These are phyloP conservation scores for Saccharomycopsis schoenii DNA, from an alignment of 805 yeast genomes.

Conservation along the genomic window DNA sequence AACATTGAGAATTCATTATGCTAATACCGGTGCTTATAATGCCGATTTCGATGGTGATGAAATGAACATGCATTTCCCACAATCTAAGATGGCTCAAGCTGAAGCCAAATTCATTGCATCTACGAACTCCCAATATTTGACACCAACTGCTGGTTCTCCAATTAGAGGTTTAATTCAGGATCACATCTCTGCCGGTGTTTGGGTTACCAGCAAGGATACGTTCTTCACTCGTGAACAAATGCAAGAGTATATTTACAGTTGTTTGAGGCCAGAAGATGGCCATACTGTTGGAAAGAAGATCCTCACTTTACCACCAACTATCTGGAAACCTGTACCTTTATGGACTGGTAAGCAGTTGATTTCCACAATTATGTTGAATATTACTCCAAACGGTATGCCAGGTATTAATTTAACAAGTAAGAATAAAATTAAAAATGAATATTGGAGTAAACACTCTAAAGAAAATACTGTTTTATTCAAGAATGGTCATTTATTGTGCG, in stretches of 20 bases:
- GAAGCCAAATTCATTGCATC: slow-evolving; percentile 93
- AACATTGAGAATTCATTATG: slow-evolving; percentile 92
- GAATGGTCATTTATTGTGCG: slow-evolving; percentile 81
- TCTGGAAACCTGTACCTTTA: slow-evolving; percentile 74
- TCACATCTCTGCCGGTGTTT: slow-evolving; percentile 97
- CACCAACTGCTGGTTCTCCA: slow-evolving; percentile 98
- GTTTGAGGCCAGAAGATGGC: slow-evolving; percentile 95
- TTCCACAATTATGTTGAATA: slow-evolving; percentile 80
- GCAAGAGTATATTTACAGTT: slow-evolving; percentile 88
- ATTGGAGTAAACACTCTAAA: slow-evolving; percentile 79
- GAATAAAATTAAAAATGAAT: slow-evolving; percentile 87
- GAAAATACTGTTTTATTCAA: slow-evolving; percentile 83
- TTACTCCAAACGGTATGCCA: slow-evolving; percentile 79
- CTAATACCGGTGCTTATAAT: slow-evolving; percentile 97
- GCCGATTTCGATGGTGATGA: slow-evolving; percentile 99
- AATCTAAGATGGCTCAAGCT: slow-evolving; percentile 92
- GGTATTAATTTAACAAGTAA: slow-evolving; percentile 79
- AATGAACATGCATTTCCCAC: slow-evolving; percentile 99
- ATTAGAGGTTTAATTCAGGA: slow-evolving; percentile 98
- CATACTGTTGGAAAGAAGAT: slow-evolving; percentile 67
- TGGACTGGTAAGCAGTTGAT: slow-evolving; percentile 99
- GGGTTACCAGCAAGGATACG: slow-evolving; percentile 90
- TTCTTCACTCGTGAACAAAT: slow-evolving; percentile 86
- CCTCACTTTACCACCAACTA: slow-evolving; percentile 80
- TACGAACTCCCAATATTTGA: slow-evolving; percentile 93